These are phyloP conservation scores for Aureobasidium vineae DNA, from an alignment of 2,329 filamentous ascomycete species.

Conservation along the genomic window DNA sequence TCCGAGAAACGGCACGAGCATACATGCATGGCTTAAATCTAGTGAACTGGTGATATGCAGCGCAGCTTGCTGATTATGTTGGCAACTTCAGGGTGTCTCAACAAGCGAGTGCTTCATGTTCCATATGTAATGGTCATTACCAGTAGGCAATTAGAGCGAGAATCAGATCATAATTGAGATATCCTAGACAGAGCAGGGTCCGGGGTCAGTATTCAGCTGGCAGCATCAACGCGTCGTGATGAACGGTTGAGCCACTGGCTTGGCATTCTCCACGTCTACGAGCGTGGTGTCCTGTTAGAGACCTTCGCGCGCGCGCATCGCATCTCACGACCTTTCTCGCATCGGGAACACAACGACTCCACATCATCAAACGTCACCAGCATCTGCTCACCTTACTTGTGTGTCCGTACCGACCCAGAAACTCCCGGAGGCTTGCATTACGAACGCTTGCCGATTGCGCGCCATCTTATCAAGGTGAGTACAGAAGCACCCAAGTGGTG, in stretches of 20 bases:
- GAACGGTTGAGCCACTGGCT: slow-evolving; percentile 13
- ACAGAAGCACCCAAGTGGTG: slow-evolving; percentile 23
- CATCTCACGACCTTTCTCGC: slow-evolving; percentile 15
- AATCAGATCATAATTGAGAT: no score
- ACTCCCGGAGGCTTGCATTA: slow-evolving; percentile 14
- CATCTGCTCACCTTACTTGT: slow-evolving; percentile 1
- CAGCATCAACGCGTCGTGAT: slow-evolving; percentile 1
- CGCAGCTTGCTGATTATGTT: not conserved
- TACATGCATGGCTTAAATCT: not conserved
- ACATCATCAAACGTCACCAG: slow-evolving; percentile 20
- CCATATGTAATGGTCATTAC: not conserved
- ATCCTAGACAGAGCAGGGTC: not conserved
- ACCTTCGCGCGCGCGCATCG: slow-evolving; percentile 24
- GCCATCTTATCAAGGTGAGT: slow-evolving; percentile 26
- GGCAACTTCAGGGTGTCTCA: not conserved
- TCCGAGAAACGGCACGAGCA: not conserved
- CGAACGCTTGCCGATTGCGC: slow-evolving; percentile 5
- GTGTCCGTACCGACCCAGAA: not conserved
- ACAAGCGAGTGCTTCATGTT: not conserved
- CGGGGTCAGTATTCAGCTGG: not conserved
- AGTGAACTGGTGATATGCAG: not conserved
- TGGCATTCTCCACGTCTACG: slow-evolving; percentile 11
- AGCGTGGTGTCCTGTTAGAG: not conserved
- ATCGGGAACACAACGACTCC: slow-evolving; percentile 22
- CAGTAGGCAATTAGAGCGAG: no score